phyloP scores from a whole-genome alignment of 805 yeast species.

The Metschnikowia bowlesiae region DNA sequence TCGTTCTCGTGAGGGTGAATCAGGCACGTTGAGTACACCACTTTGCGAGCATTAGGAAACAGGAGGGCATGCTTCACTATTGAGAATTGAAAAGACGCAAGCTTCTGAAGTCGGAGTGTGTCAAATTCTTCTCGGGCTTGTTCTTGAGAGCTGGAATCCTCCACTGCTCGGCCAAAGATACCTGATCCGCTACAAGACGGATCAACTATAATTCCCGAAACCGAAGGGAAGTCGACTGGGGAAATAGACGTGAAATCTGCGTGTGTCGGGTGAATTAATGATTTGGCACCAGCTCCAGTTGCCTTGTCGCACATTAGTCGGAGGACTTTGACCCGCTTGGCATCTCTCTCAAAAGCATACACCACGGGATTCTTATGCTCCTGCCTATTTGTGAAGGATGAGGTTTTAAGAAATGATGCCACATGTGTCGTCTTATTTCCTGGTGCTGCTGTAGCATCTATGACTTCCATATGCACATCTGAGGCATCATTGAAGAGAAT shows the following conservation, averaged over 20 bases:
- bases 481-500: conserved; percentile 56
- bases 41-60: conserved; percentile 70
- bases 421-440: conserved; percentile 96
- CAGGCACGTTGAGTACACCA: conserved; percentile 95
- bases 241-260: conserved; percentile 63
- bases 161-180: conserved; percentile 82
- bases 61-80: conserved; percentile 84
- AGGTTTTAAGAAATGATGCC: conserved; percentile 56
- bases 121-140: conserved; percentile 38
- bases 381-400: conserved; percentile 1
- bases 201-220: conserved; percentile 83
- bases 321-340: conserved; percentile 62
- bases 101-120: conserved; percentile 59
- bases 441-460: conserved; percentile 97
- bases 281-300: conserved; percentile 23
- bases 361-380: conserved; percentile 35
- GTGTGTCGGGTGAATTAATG: conserved; percentile 45
- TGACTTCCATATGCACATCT: conserved; percentile 53
- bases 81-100: conserved; percentile 81
- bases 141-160: conserved; percentile 43
- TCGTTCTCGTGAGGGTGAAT: conserved; percentile 93
- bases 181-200: conserved; percentile 99
- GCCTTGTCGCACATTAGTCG: conserved; percentile 78
- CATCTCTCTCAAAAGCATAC: conserved; percentile 85
- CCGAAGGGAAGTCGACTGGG: conserved; percentile 56